Evolutionary conservation across 2,329 filamentous ascomycete species (phyloP), one percentile per base, ranked within the genome.

Genomic region (Ophiostoma australiae): DNA sequence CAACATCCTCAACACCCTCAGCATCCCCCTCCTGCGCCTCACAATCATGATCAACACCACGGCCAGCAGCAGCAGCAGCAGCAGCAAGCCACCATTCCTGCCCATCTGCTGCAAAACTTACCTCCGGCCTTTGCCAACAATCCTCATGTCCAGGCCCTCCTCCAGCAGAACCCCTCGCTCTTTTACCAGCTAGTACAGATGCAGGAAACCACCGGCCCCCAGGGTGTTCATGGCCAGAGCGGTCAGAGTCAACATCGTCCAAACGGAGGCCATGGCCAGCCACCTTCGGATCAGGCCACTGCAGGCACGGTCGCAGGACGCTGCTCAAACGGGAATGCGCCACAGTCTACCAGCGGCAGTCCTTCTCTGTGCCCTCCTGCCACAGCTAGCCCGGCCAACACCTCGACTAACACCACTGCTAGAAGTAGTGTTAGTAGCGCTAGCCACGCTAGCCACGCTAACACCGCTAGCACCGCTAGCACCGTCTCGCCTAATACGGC

Each of bases 1-100:
- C 67, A 23, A 39, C 68, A 63, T 58, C 66, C 48, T n/a, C 65
- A 63, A 3, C 70, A 69, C 20, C 67, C 67, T 55, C n/a, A 48
- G 1, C 39, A 41, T 41, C 39, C 27, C 27, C 27, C 39, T 41
- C 39, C 39, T 41, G 39, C 10, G 39, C 52, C 65, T 15, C 41
- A 31, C 17, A 31, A 68, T 23, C 72, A 69, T 55, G 27, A 35
- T n/a, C 61, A 39, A 3, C 6, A 39, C 6, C 61, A 39, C 31
- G 39, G 17, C 61, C 15, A 67, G 35, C 65, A 67, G 20, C 65
- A 27, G 20, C n/a, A 20, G 61, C 61, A 65, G 17, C 65, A 67
- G 35, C 37, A 67, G 20, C 65, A 67, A 15, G 2, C 3, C 15
- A 33, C 8, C 5, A 27, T 58, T 13, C 55, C 33, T 66, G 61